These are phyloP conservation scores for thale cress (Arabidopsis thaliana) DNA, from an alignment of 345 rosid species.

Conservation along the genomic window TAIR10.1 NC_003071.7:15602501-15603000, in stretches of 20 bases:
- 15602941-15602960: background rate
- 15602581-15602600: background rate
- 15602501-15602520: background rate
- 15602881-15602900: background rate
- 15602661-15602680: background rate
- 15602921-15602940: background rate
- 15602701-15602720: background rate
- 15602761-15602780: background rate
- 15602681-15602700: constrained; percentile 2
- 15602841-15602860: too few species aligned
- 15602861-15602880: too few species aligned
- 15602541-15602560: background rate
- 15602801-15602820: too few species aligned
- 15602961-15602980: too few species aligned
- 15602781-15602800: background rate
- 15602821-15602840: too few species aligned
- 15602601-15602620: background rate
- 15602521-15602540: constrained; percentile 12
- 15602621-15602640: background rate
- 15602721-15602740: background rate
- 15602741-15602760: background rate
- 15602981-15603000: background rate
- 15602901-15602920: background rate
- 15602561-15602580: background rate
- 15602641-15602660: background rate